Percentiles rank a stretch among this genome's conserved stretches.
Conservation (phyloP, 2,329 filamentous ascomycete genomes). For the Didymella arachidicola region DNA sequence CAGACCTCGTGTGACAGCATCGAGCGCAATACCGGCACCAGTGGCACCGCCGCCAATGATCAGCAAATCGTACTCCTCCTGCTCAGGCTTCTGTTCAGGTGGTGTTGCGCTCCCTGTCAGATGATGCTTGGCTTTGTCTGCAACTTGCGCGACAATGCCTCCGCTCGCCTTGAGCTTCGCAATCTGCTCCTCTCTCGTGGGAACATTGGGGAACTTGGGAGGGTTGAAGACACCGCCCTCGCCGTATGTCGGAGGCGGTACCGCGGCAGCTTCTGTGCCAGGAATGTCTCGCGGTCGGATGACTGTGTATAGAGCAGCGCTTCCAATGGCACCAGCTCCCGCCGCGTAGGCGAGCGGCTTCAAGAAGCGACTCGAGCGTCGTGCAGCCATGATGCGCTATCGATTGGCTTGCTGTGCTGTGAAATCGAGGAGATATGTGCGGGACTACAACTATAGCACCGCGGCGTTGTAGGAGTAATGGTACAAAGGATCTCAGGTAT, state of each 20-base stretch:
- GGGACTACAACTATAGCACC: slow-evolving; percentile 11
- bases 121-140: slow-evolving; percentile 53
- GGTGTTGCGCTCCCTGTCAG: slow-evolving; percentile 42
- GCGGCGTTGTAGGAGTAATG: neutral
- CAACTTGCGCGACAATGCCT: slow-evolving; percentile 48
- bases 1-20: slow-evolving; percentile 79
- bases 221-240: slow-evolving; percentile 72
- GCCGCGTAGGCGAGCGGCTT: slow-evolving; percentile 67
- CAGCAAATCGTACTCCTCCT: slow-evolving; percentile 75
- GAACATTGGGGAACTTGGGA: slow-evolving; percentile 70
- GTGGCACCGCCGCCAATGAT: slow-evolving; percentile 83
- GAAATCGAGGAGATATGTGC: slow-evolving; percentile 1
- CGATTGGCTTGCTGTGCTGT: slow-evolving; percentile 21
- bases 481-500: slow-evolving; percentile 7
- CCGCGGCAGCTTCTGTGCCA: slow-evolving; percentile 71
- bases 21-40: slow-evolving; percentile 79
- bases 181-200: slow-evolving; percentile 70
- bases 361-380: slow-evolving; percentile 57
- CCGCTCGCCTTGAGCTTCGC: slow-evolving; percentile 63
- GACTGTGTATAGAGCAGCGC: slow-evolving; percentile 66
- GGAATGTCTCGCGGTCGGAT: slow-evolving; percentile 77
- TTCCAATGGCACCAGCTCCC: slow-evolving; percentile 62
- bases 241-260: slow-evolving; percentile 74
- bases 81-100: slow-evolving; percentile 42
- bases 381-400: slow-evolving; percentile 43